A percentile compares a stretch with the other conserved stretches of the same genome.
These are phyloP conservation scores for Cyclostephanos invisitatus DNA, from an alignment of 108 stramenopile genomes.

Conservation along the genomic window DNA sequence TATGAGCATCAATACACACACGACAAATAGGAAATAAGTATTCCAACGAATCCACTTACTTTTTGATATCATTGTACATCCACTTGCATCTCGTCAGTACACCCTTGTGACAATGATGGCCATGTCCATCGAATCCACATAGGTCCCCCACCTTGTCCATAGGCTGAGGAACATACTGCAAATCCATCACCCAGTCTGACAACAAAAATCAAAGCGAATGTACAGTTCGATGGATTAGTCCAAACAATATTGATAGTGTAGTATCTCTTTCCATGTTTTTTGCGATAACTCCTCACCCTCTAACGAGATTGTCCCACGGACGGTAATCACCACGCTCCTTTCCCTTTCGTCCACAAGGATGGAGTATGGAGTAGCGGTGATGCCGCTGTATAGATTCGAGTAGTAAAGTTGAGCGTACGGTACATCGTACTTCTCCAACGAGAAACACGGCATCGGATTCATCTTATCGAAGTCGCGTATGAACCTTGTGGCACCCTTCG, in stretches of 20 bases:
- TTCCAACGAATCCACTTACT: constrained; percentile 1
- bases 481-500: constrained; percentile 28
- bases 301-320: constrained; percentile 38
- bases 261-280: no score
- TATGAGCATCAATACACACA: no score
- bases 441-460: constrained; percentile 14
- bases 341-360: constrained; percentile 38
- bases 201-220: constrained; percentile 20
- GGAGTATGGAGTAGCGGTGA: constrained; percentile 42
- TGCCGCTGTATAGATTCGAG: constrained; percentile 38
- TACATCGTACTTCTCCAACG: constrained; percentile 21
- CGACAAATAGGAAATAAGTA: background rate
- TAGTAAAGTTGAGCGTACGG: constrained; percentile 31
- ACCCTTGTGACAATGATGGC: constrained; percentile 56
- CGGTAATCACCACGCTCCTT: constrained; percentile 38
- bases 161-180: constrained; percentile 53
- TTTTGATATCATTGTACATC: constrained; percentile 58
- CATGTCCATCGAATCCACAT: constrained; percentile 59
- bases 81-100: constrained; percentile 53
- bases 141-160: constrained; percentile 44
- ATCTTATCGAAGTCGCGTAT: constrained; percentile 21
- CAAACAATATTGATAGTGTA: background rate
- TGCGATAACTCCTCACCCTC: background rate
- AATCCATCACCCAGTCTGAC: constrained; percentile 77
- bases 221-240: background rate